Evolutionary conservation across 2,329 filamentous ascomycete genomes (phyloP).

Genomic region (Helotiales sp.): DNA sequence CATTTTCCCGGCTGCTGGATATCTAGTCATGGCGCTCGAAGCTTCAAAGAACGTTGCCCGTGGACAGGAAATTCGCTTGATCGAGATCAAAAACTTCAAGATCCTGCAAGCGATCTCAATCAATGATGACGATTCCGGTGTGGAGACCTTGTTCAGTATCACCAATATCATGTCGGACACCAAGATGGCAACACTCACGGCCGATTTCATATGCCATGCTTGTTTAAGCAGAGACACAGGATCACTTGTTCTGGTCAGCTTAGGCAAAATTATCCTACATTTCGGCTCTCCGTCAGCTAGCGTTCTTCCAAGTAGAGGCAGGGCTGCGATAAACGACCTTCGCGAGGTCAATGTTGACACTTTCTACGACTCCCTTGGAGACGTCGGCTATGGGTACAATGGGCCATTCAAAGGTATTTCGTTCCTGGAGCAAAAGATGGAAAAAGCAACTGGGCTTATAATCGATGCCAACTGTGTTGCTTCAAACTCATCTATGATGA

Average conservation of each 20-base stretch:
- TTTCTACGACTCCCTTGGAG: slow-evolving; percentile 6
- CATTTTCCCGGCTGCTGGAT: slow-evolving; percentile 53
- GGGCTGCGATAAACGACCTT: slow-evolving; percentile 17
- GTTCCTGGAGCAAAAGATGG: slow-evolving; percentile 15
- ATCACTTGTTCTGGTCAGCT: slow-evolving; percentile 12
- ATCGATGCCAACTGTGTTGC: slow-evolving; percentile 2
- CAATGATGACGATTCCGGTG: slow-evolving; percentile 14
- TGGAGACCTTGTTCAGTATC: slow-evolving; percentile 9
- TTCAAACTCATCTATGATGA: slow-evolving; percentile 24
- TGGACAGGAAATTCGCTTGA: slow-evolving; percentile 38
- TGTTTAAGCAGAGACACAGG: slow-evolving; percentile 20
- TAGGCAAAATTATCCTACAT: slow-evolving; percentile 4
- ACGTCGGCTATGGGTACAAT: slow-evolving; percentile 14
- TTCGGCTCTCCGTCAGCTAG: background rate
- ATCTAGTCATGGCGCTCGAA: slow-evolving; percentile 53
- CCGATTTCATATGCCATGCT: slow-evolving; percentile 13
- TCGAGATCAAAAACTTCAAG: slow-evolving; percentile 39
- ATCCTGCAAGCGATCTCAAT: slow-evolving; percentile 26
- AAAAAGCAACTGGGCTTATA: slow-evolving; percentile 10
- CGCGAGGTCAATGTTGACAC: slow-evolving; percentile 12
- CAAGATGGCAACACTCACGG: background rate
- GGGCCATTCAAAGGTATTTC: slow-evolving; percentile 12
- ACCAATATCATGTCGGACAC: background rate
- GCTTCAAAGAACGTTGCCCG: slow-evolving; percentile 40
- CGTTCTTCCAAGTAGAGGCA: slow-evolving; percentile 4